Evolutionary conservation across 1,139 yeast species (phyloP).

Genomic region (Pneumocystis carinii): DNA sequence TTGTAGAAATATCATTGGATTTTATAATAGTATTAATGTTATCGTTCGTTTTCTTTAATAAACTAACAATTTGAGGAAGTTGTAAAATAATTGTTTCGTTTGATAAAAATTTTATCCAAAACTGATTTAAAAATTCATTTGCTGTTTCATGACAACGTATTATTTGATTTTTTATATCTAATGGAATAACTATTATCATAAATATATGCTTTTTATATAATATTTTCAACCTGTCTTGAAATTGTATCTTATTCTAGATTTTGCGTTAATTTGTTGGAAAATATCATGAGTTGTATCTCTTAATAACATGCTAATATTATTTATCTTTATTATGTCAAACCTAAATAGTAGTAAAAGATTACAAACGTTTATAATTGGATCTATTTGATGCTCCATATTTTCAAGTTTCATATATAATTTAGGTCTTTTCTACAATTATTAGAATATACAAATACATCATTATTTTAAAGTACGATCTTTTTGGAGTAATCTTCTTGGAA

Average conservation of each 20-base stretch:
- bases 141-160: slow-evolving; percentile 41
- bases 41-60: slow-evolving; percentile 34
- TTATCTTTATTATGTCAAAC: slow-evolving; percentile 4
- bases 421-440: not conserved
- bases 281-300: not conserved
- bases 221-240: slow-evolving; percentile 7
- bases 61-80: slow-evolving; percentile 33
- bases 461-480: not conserved
- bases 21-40: slow-evolving; percentile 29
- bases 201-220: slow-evolving; percentile 1
- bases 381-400: not conserved
- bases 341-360: not conserved
- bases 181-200: slow-evolving; percentile 7
- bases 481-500: not conserved
- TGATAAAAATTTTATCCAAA: slow-evolving; percentile 49
- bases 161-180: slow-evolving; percentile 14
- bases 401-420: not conserved
- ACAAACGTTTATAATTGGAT: not conserved
- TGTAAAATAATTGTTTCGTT: slow-evolving; percentile 39
- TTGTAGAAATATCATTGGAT: slow-evolving; percentile 7
- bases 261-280: slow-evolving; percentile 6
- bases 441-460: not conserved
- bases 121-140: slow-evolving; percentile 54
- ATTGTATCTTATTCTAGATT: slow-evolving; percentile 7
- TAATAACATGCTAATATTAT: slow-evolving; percentile 3